Evolutionary conservation across 495 filamentous ascomycete species (phyloP), one percentile per base, ranked within the genome.

Genomic region (Cercophora newfieldiana): DNA sequence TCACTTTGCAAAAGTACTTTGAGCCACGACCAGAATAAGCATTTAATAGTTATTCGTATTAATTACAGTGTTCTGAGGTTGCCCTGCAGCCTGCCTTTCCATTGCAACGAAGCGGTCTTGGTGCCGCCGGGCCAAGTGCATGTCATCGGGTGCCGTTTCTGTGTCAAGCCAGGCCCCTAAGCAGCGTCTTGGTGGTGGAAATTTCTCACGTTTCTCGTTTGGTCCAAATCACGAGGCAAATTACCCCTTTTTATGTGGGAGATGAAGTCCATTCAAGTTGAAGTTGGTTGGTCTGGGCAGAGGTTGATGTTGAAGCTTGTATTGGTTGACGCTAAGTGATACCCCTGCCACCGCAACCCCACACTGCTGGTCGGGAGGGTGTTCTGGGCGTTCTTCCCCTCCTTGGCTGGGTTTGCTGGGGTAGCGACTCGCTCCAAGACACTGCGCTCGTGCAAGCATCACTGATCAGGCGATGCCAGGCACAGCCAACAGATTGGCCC

Each of bases 21-120:
- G 26, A 58, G 55, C 19, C 29, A 58, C 55, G 25, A 58, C 55
- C 29, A 37, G 25, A 22, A 58, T 33, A 58, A 58, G 55, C 26
- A 29, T 58, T 58, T 58, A 58, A 58, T 58, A 58, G 25, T 37
- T 58, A 58, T 21, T 58, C 50, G 50, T 53, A 44, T 53, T 3
- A 53, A 53, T 53, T 7, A 53, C 25, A 22, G 2, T 7, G 24
- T 24, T 26, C n/a, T 53, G 50, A 19, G 50, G 37, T 44, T 44
- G 37, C 37, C 18, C 18, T 44, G 37, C 37, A 14, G 4, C 37
- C 37, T 44, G 37, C 12, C 37, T 44, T 47, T 47, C 7, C 37
- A 47, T 47, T 53, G 50, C 2, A 26, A 24, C 50, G 8, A 14
- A 26, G 19, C 16, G 18, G 50, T 53, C 50, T 22, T 7, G 24